Base-by-base conservation (phyloP, 257 asterid genomes). In the Craterostigma plantagineum region DNA sequence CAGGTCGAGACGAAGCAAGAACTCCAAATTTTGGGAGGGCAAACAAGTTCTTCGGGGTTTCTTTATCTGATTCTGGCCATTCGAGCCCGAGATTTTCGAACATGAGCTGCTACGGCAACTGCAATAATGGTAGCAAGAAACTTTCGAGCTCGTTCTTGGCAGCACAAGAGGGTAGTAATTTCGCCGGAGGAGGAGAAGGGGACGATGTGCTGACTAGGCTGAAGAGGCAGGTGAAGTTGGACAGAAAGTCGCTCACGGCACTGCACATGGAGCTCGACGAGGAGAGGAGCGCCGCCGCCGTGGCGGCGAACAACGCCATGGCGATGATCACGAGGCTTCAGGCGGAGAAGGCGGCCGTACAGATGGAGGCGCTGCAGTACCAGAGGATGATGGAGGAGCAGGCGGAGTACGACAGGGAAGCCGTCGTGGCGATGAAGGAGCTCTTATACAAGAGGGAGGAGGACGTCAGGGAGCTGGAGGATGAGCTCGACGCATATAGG, bases 361-460 rank as follows among this genome's bases (percentile, higher is more conserved):
- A 90, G 61, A 90, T 90, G 99, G 99, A 90, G 73, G 95, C 95
- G 7, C 58, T 79, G 34, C 95, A 90, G 68, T 90, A 90, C 53
- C 95, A 90, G 59, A 70, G 99, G 54, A 72, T 90, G 99, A 90
- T 90, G 95, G 99, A 90, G 37, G 99, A 90, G 41, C 94, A 90
- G 16, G 87, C 83, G 4, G 99, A 83, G 17, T 90, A 80, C 16
- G 96, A 84, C 23, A 76, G 77, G 36, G 93, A 84, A 56, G 92
- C 92, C 7, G 11, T 84, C 33, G 80, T 75, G 50, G 52, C 65
- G n/a, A 50, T 76, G 84, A 71, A 64, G 43, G 92, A 81, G 9
- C 15, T 65, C 54, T 66, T 80, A 17, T 46, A 50, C 18, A 80
- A 70, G 62, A 67, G 70, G 35, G 93, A 84, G 13, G 91, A 77